Evolutionary conservation across 1,284 basidiomycete genomes (phyloP).

Genomic region (Ganoderma resinaceum): DNA sequence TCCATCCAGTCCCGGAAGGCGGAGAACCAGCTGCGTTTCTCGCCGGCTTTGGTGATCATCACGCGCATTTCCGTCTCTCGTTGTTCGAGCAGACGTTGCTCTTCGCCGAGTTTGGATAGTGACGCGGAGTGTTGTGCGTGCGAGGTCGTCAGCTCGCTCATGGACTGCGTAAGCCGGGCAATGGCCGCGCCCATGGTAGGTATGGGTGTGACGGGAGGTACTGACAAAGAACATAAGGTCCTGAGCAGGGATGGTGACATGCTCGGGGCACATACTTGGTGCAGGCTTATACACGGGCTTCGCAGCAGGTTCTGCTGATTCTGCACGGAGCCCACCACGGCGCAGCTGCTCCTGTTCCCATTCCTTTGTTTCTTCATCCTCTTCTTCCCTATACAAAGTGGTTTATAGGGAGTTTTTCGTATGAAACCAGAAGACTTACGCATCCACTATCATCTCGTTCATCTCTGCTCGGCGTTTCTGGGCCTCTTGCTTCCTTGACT

Average conservation of each 20-base stretch:
- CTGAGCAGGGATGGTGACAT: constrained; percentile 1
- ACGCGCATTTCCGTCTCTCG: constrained; percentile 83
- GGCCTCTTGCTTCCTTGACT: constrained; percentile 81
- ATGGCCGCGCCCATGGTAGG: constrained; percentile 65
- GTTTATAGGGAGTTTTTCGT: background rate
- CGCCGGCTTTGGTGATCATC: constrained; percentile 82
- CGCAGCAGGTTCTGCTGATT: constrained; percentile 39
- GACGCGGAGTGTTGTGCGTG: constrained; percentile 71
- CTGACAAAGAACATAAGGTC: constrained; percentile 46
- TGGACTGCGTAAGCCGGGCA: constrained; percentile 63
- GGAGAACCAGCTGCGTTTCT: constrained; percentile 87
- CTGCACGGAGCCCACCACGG: constrained; percentile 66
- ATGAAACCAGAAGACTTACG: constrained; percentile 54
- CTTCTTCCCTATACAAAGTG: constrained; percentile 64
- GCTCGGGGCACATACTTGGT: constrained; percentile 62
- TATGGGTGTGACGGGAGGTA: constrained; percentile 64
- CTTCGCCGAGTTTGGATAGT: constrained; percentile 67
- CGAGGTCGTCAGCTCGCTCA: constrained; percentile 75
- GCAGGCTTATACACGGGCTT: constrained; percentile 76
- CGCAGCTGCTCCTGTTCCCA: constrained; percentile 92
- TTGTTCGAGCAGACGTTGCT: constrained; percentile 73
- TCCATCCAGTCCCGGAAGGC: constrained; percentile 90
- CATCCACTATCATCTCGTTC: constrained; percentile 88
- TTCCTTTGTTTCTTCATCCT: constrained; percentile 88
- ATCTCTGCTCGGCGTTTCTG: constrained; percentile 76